These are phyloP conservation scores for Linnemannia hyalina DNA, from an alignment of 192 early-diverging fungal genomes.

Conservation along the genomic window DNA sequence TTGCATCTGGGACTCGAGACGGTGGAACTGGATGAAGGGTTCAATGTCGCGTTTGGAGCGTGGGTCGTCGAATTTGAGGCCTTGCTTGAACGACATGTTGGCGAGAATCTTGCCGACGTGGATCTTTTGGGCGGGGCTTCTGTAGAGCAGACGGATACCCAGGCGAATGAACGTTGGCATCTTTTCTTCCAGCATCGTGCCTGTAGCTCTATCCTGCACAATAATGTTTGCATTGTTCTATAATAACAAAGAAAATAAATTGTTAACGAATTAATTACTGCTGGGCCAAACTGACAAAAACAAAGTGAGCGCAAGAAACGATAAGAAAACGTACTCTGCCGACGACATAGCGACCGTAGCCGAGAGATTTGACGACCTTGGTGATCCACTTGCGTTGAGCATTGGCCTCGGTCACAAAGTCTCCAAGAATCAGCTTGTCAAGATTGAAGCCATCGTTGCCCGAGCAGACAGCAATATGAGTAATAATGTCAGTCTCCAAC, in stretches of 20 bases:
- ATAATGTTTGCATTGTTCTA: slow-evolving; percentile 83
- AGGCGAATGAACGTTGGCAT: slow-evolving; percentile 83
- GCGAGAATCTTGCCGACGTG: slow-evolving; percentile 61
- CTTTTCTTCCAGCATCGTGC: slow-evolving; percentile 79
- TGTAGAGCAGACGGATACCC: slow-evolving; percentile 85
- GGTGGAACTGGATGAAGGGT: slow-evolving; percentile 80
- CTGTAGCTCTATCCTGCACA: slow-evolving; percentile 77
- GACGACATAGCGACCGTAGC: slow-evolving; percentile 72
- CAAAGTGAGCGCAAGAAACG: neutral
- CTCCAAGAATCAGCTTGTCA: slow-evolving; percentile 79
- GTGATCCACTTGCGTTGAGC: slow-evolving; percentile 80
- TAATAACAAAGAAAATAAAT: neutral
- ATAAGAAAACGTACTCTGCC: slow-evolving; percentile 52
- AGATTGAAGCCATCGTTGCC: slow-evolving; percentile 75
- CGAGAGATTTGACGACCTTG: slow-evolving; percentile 72
- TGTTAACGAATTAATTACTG: neutral
- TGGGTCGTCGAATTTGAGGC: slow-evolving; percentile 77
- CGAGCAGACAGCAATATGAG: slow-evolving; percentile 82
- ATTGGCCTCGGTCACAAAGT: slow-evolving; percentile 82
- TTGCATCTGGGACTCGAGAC: slow-evolving; percentile 65
- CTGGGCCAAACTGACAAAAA: too few species aligned
- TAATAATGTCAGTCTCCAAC: slow-evolving; percentile 78
- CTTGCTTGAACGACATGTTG: slow-evolving; percentile 76
- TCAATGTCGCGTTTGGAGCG: slow-evolving; percentile 72
- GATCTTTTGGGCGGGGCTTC: slow-evolving; percentile 63